Conservation (phyloP, 371 early-diverging fungal species). For the Apophysomyces elegans region DNA sequence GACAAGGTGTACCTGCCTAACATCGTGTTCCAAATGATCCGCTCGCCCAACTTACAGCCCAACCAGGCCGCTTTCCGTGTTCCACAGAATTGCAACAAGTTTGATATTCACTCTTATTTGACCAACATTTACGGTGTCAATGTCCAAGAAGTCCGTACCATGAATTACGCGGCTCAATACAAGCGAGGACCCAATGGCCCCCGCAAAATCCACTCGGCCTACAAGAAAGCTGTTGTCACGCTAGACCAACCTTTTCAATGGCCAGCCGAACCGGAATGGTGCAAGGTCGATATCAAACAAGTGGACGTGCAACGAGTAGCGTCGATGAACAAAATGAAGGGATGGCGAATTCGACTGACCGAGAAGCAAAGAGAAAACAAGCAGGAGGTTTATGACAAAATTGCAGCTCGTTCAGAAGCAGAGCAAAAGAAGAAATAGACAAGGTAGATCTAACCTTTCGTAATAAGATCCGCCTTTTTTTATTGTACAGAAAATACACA, state of each 20-base stretch:
- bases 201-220: conserved; percentile 51
- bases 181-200: conserved; percentile 54
- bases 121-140: conserved; percentile 84
- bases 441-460: neutral
- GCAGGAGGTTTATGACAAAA: conserved; percentile 31
- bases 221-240: conserved; percentile 94
- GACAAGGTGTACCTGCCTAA: conserved; percentile 91
- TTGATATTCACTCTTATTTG: conserved; percentile 91
- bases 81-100: conserved; percentile 92
- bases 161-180: conserved; percentile 72
- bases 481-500: too few species aligned
- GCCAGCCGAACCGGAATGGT: conserved; percentile 71
- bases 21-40: conserved; percentile 84
- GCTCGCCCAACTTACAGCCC: conserved; percentile 78
- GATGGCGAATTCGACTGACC: conserved; percentile 72
- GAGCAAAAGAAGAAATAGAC: neutral
- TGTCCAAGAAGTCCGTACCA: conserved; percentile 89
- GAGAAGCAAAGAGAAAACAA: conserved; percentile 38
- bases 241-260: conserved; percentile 80
- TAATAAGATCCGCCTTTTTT: too few species aligned
- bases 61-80: conserved; percentile 95
- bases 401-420: conserved; percentile 8
- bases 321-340: conserved; percentile 68
- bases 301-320: conserved; percentile 60
- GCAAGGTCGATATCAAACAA: conserved; percentile 43